phyloP scores from a whole-genome alignment of 2,329 filamentous ascomycete species.

The Hypoxylon sp. region DNA sequence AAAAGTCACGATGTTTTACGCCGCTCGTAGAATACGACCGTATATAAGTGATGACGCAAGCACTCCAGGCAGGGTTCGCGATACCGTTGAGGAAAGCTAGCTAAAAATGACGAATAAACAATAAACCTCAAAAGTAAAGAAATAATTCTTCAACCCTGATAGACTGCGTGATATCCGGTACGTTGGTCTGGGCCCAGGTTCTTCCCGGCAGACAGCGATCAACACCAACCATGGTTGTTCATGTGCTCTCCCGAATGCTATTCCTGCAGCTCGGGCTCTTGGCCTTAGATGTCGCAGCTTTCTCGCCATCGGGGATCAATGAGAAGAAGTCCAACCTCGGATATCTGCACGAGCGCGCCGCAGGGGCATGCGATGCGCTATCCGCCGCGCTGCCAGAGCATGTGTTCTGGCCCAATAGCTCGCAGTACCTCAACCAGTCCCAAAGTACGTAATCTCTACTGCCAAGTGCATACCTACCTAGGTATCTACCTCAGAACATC shows the following conservation, averaged over 20 bases:
- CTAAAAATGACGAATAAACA: neutral
- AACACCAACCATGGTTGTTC: conserved; percentile 12
- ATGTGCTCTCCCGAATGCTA: conserved; percentile 1
- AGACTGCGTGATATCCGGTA: neutral
- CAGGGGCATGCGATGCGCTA: conserved; percentile 9
- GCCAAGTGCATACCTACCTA: conserved; percentile 7
- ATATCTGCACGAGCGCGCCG: neutral
- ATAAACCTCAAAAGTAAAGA: too few species aligned
- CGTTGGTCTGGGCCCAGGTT: conserved; percentile 10
- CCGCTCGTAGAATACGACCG: neutral
- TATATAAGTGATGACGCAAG: conserved; percentile 3
- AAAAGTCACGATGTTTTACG: conserved; percentile 7
- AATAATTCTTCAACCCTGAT: neutral
- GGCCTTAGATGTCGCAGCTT: conserved; percentile 5
- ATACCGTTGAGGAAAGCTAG: neutral
- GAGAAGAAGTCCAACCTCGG: neutral
- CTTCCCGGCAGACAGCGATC: neutral
- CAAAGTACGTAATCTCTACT: conserved; percentile 3
- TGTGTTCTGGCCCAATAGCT: conserved; percentile 18
- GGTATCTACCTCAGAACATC: neutral
- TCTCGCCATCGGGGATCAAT: neutral
- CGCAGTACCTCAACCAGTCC: conserved; percentile 29
- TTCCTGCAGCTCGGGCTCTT: conserved; percentile 21
- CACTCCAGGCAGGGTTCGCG: neutral
- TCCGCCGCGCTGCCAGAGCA: conserved; percentile 12